phyloP scores from a whole-genome alignment of 202 grass and related monocot species.

The Saccharum hybrid region DNA sequence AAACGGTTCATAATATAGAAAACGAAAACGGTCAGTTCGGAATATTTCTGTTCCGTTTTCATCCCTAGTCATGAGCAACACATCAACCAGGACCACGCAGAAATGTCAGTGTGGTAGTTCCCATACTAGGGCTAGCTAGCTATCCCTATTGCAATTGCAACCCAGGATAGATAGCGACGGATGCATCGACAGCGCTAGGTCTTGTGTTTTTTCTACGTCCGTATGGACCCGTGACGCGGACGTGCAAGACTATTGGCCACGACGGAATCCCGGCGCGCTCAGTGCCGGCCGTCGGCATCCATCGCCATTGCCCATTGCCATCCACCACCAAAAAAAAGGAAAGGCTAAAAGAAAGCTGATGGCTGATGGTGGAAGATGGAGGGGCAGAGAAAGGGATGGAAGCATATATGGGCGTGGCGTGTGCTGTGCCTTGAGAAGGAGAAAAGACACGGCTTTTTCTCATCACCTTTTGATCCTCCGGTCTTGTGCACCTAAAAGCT shows the following conservation, averaged over 20 bases:
- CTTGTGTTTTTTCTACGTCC: constrained; percentile 31
- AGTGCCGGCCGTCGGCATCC: neutral
- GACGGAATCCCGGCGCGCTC: constrained; percentile 32
- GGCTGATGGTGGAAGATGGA: constrained; percentile 34
- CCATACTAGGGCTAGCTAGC: no score
- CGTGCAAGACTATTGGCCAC: constrained; percentile 30
- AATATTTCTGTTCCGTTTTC: no score
- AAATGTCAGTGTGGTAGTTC: no score
- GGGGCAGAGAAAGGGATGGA: neutral
- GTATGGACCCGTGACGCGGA: constrained; percentile 35
- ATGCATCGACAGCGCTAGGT: neutral
- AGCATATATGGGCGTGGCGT: neutral
- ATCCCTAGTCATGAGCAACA: no score
- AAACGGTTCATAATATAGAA: no score
- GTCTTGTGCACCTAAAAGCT: constrained; percentile 35
- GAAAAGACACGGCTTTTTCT: constrained; percentile 15
- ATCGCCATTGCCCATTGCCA: constrained; percentile 12
- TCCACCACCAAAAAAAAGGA: constrained; percentile 28
- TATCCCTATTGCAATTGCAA: neutral
- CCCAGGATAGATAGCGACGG: constrained; percentile 9
- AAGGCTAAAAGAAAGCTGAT: constrained; percentile 20
- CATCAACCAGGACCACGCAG: no score
- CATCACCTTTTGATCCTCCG: constrained; percentile 26
- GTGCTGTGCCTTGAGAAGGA: constrained; percentile 37
- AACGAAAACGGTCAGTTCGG: no score